These are phyloP conservation scores for Acer campestre DNA, from an alignment of 345 rosid species.

Conservation along the genomic window DNA sequence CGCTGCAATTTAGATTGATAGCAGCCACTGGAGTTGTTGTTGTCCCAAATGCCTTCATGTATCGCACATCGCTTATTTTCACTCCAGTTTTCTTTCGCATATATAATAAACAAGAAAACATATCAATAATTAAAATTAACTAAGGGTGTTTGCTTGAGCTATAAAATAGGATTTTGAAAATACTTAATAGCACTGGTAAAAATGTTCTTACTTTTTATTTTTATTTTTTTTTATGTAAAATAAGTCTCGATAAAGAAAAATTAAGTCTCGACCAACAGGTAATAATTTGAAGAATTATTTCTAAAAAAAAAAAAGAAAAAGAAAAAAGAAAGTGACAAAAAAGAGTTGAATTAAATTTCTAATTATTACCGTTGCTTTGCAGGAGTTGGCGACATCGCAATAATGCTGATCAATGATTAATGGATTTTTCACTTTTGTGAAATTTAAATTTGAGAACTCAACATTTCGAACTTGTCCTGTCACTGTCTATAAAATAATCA, in stretches of 20 bases:
- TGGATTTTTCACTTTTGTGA: constrained; percentile 28
- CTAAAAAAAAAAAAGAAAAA: too few species aligned
- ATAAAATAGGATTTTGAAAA: too few species aligned
- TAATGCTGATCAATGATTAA: constrained; percentile 32
- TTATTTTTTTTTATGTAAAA: too few species aligned
- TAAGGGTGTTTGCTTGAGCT: too few species aligned
- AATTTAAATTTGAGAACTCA: constrained; percentile 30
- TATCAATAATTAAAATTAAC: neutral
- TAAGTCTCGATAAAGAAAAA: too few species aligned
- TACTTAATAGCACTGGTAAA: too few species aligned
- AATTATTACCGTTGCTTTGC: constrained; percentile 4
- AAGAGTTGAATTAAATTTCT: neutral
- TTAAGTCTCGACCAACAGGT: too few species aligned
- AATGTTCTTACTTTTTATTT: too few species aligned
- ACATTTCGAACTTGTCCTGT: constrained; percentile 27
- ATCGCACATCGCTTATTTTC: constrained; percentile 19
- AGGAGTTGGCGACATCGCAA: neutral
- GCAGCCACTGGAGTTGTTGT: constrained; percentile 30
- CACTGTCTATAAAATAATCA: constrained; percentile 20
- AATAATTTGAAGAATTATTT: too few species aligned
- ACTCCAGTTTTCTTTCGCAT: constrained; percentile 10
- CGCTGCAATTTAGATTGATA: constrained; percentile 29
- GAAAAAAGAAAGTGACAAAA: too few species aligned
- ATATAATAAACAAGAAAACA: neutral
- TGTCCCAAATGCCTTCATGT: neutral